Evolutionary conservation across 1,284 basidiomycete species (phyloP), one percentile per base, ranked within the genome.

Genomic region (Ceratobasidium theobromae): DNA sequence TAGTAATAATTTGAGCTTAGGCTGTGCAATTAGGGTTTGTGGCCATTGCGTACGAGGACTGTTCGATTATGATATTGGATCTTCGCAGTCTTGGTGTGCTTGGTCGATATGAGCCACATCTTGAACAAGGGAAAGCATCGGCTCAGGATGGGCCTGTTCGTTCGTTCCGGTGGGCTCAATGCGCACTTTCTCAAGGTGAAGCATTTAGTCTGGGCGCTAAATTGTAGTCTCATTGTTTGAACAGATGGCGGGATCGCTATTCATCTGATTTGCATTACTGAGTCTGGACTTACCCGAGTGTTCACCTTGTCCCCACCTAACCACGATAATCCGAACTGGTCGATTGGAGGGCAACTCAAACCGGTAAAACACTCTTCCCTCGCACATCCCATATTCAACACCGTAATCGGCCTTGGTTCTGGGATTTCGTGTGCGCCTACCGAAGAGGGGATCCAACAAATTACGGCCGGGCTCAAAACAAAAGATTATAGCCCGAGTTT

Each of bases 21-120:
- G 6, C 9, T n/a, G 43, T 21, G 12, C 18, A 9, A 30, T 14
- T 70, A 90, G 91, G 91, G 2, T 91, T 94, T 73, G 76, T 91
- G 40, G 88, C 90, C 0, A 79, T 86, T 1, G 84, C 86, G 0
- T 91, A 88, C 72, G 74, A 75, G 4, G 81, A 82, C 58, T 86
- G 85, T 1, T 79, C 82, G 1, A 68, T 93, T 18, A 77, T 83
- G 25, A 76, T 93, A 32, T 74, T 92, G 18, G 88, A 93, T 72
- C 81, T 92, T 80, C 81, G 89, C 25, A 86, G 83, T 0, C 89
- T 89, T 0, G 79, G 80, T 6, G 77, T 93, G 11, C 82, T 92
- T 21, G 72, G 82, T 4, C 76, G 82, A 38, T 78, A 79, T 70
- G 74, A 75, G 49, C 75, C 76, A 55, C 72, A 75, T 54, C 72